Evolutionary conservation across 208 protist species (phyloP).

Genomic region (Trichomonas vaginalis): DNA sequence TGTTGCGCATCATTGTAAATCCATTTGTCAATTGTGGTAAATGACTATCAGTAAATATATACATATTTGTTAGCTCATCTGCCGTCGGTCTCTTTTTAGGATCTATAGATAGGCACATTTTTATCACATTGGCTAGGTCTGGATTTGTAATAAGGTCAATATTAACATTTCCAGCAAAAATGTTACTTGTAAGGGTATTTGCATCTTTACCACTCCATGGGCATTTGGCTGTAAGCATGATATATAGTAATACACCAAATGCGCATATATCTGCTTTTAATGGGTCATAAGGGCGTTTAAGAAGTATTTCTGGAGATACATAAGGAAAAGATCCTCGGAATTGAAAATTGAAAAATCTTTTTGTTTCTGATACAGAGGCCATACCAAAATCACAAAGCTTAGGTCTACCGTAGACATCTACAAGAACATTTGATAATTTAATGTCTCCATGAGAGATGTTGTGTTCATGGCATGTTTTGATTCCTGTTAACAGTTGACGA

Average conservation of each 20-base stretch:
- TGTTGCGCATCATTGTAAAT: neutral
- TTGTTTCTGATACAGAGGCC: neutral
- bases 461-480: neutral
- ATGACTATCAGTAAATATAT: neutral
- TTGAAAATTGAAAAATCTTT: neutral
- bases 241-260: neutral
- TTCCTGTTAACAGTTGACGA: neutral
- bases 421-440: neutral
- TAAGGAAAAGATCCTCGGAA: neutral
- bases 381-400: neutral
- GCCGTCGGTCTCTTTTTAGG: constrained; percentile 27
- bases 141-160: neutral
- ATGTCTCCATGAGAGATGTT: neutral
- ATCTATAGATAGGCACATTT: constrained; percentile 35
- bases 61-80: neutral
- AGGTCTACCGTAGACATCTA: neutral
- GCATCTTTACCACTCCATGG: neutral
- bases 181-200: neutral
- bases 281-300: neutral
- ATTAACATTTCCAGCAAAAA: neutral
- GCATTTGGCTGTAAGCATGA: neutral
- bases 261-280: neutral
- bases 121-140: neutral
- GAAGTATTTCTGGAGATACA: neutral
- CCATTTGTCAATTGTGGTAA: neutral